Conservation (phyloP, 192 early-diverging fungal genomes). For the Rhizophagus prolifer region DNA sequence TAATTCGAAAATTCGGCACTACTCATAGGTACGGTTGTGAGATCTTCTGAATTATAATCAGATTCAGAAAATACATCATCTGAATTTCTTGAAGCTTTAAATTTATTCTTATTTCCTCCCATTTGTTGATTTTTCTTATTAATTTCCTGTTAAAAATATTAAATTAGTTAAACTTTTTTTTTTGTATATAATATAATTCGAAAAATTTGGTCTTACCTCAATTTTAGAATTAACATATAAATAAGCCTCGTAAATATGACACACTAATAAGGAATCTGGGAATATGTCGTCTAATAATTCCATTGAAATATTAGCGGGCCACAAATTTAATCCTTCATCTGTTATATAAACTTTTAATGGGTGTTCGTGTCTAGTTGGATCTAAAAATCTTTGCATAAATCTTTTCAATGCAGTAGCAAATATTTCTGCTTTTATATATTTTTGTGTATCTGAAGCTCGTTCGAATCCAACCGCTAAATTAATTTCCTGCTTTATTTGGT, state of each 20-base stretch:
- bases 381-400: slow-evolving; percentile 25
- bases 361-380: not conserved
- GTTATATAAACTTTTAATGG: not conserved
- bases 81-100: not conserved
- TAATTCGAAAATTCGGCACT: too few relatives aligned
- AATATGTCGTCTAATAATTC: slow-evolving; percentile 3
- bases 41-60: not conserved
- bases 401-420: slow-evolving; percentile 23
- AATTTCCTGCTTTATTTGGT: not conserved
- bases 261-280: not conserved
- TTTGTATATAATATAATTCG: not conserved
- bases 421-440: not conserved
- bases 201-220: not conserved
- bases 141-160: not conserved
- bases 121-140: not conserved
- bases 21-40: too few relatives aligned
- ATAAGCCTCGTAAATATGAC: slow-evolving; percentile 8
- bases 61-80: not conserved
- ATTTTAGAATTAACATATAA: not conserved
- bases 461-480: not conserved
- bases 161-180: not conserved
- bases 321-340: slow-evolving; percentile 3
- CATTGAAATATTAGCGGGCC: not conserved
- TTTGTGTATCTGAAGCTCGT: not conserved
- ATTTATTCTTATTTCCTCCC: not conserved